A percentile compares a stretch with the other conserved stretches of the same genome.
These are phyloP conservation scores for Tubosaeta brunneosetosa DNA, from an alignment of 768 basidiomycete genomes.

Conservation along the genomic window DNA sequence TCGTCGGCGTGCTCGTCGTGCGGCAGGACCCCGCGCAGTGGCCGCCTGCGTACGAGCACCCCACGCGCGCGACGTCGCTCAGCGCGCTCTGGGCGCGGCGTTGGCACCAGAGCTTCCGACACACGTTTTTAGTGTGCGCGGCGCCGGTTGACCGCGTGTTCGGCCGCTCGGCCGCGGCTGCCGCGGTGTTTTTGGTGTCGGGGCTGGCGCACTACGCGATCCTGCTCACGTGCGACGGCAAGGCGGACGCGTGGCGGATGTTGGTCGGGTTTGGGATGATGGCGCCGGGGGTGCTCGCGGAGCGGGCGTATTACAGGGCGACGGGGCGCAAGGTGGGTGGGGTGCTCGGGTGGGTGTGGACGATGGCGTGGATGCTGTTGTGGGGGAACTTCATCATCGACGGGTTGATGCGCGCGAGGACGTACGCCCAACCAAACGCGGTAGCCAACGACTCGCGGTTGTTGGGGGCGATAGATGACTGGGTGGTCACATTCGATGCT, in stretches of 20 bases:
- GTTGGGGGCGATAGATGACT: neutral
- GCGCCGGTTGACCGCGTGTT: conserved; percentile 31
- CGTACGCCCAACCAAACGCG: neutral
- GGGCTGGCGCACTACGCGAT: conserved; percentile 51
- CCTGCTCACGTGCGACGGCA: conserved; percentile 48
- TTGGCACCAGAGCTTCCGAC: conserved; percentile 38
- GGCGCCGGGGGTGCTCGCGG: conserved; percentile 49
- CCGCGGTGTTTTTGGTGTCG: conserved; percentile 55
- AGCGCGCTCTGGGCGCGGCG: conserved; percentile 33
- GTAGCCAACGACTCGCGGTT: neutral
- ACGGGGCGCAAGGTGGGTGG: conserved; percentile 29
- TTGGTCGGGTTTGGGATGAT: conserved; percentile 51
- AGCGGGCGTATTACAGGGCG: conserved; percentile 25
- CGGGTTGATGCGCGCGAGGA: conserved; percentile 11
- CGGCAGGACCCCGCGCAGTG: conserved; percentile 25
- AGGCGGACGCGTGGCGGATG: conserved; percentile 32
- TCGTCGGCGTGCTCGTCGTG: conserved; percentile 22
- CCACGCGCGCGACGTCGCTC: conserved; percentile 32
- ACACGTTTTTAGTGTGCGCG: conserved; percentile 26
- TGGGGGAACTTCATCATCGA: conserved; percentile 24
- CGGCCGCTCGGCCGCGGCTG: conserved; percentile 43
- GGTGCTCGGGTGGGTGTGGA: conserved; percentile 31
- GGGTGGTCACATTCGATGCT: conserved; percentile 7
- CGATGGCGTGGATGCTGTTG: conserved; percentile 23
- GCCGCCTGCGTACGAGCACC: conserved; percentile 31